phyloP scores from a whole-genome alignment of 2,329 filamentous ascomycete genomes.

The Fusarium scirpi region DNA sequence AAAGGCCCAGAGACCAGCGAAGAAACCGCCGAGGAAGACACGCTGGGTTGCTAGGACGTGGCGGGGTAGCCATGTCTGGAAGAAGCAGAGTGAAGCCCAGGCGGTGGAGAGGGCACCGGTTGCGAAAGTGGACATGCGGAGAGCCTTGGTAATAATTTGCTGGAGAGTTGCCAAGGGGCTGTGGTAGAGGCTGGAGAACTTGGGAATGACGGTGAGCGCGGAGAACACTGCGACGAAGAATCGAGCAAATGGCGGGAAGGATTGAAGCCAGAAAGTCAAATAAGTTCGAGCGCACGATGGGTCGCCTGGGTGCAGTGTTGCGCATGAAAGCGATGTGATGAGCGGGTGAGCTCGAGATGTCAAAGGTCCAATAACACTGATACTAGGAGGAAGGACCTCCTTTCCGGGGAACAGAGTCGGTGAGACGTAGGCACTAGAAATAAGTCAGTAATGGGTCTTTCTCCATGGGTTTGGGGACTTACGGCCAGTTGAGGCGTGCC shows the following conservation, averaged over 20 bases:
- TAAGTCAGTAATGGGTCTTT: conserved; percentile 7
- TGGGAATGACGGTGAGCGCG: conserved; percentile 73
- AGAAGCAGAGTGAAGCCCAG: conserved; percentile 91
- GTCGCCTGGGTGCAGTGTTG: conserved; percentile 86
- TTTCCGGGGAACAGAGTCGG: conserved; percentile 86
- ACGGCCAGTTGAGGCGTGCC: conserved; percentile 86
- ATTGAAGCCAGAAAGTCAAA: conserved; percentile 85
- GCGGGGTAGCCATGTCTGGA: conserved; percentile 82
- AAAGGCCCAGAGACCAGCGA: conserved; percentile 88
- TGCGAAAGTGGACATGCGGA: conserved; percentile 78
- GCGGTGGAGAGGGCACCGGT: conserved; percentile 86
- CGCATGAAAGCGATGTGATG: conserved; percentile 87
- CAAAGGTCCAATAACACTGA: conserved; percentile 79
- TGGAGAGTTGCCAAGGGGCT: conserved; percentile 76
- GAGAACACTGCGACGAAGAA: conserved; percentile 82
- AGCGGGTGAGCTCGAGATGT: conserved; percentile 88
- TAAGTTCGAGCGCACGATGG: conserved; percentile 91
- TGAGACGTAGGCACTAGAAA: conserved; percentile 76
- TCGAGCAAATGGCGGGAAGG: conserved; percentile 82
- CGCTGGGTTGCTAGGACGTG: conserved; percentile 82
- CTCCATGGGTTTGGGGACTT: conserved; percentile 53
- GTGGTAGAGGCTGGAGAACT: conserved; percentile 75
- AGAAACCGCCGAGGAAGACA: conserved; percentile 88
- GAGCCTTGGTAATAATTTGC: conserved; percentile 72
- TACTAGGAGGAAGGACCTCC: conserved; percentile 72